These are phyloP conservation scores for Penstemon newberryi DNA, from an alignment of 257 asterid species.

Conservation along the genomic window DNA sequence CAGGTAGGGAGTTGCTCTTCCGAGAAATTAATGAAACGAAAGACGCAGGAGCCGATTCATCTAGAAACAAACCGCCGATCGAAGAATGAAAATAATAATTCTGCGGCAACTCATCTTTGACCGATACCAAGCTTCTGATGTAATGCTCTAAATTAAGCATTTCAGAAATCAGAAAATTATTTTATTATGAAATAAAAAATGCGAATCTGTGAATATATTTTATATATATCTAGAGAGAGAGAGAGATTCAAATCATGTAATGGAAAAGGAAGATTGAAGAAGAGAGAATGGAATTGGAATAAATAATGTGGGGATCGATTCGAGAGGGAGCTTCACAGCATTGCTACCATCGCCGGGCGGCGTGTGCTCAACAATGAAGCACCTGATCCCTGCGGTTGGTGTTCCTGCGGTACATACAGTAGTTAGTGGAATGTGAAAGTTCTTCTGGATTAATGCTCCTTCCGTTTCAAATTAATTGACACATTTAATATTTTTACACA, in stretches of 20 bases:
- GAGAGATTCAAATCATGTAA: slow-evolving; percentile 10
- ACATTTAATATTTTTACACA: too few species aligned
- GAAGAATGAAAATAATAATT: slow-evolving; percentile 25
- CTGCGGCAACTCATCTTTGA: slow-evolving; percentile 30
- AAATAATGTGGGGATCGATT: slow-evolving; percentile 33
- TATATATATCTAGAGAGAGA: background rate
- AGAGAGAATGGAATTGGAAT: slow-evolving; percentile 29
- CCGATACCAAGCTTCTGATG: slow-evolving; percentile 35
- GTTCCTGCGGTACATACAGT: background rate
- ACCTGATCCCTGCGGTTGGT: slow-evolving; percentile 33
- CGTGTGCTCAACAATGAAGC: slow-evolving; percentile 21
- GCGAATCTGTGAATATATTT: background rate
- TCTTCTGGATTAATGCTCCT: too few species aligned
- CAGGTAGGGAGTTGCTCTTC: slow-evolving; percentile 28
- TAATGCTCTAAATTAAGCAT: slow-evolving; percentile 54
- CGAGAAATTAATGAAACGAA: slow-evolving; percentile 51
- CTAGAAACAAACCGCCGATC: slow-evolving; percentile 71
- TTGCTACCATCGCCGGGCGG: slow-evolving; percentile 55
- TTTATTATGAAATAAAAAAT: background rate
- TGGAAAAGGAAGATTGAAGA: slow-evolving; percentile 20
- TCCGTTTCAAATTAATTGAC: too few species aligned
- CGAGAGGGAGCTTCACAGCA: slow-evolving; percentile 35
- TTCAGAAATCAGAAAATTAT: slow-evolving; percentile 12
- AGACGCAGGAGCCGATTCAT: slow-evolving; percentile 59
- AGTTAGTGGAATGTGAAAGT: too few species aligned